Percentiles rank a stretch among this genome's conserved stretches.
Evolutionary conservation across 2,329 filamentous ascomycete species (phyloP).

Genomic region (Blumeriella jaapii): DNA sequence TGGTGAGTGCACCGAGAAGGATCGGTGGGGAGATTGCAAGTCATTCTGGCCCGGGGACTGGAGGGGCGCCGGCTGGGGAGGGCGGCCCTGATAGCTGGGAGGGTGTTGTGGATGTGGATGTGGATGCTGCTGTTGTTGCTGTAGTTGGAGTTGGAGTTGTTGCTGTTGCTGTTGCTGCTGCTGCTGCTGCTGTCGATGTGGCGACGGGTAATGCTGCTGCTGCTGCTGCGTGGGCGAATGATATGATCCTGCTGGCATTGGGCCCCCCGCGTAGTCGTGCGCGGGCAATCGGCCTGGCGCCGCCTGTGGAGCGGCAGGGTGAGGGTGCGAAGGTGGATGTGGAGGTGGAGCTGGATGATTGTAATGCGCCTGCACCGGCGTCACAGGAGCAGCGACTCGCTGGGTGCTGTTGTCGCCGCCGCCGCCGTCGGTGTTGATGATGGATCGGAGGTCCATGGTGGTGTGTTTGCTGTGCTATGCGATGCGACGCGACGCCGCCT

Average conservation of each 20-base stretch:
- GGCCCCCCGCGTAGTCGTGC: slow-evolving; percentile 23
- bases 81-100: slow-evolving; percentile 24
- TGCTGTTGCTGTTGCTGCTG: no score
- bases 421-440: slow-evolving; percentile 34
- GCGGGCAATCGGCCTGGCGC: no score
- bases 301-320: no score
- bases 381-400: slow-evolving; percentile 26
- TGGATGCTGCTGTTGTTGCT: no score
- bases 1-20: slow-evolving; percentile 24
- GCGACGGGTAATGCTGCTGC: no score
- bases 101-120: no score
- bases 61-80: slow-evolving; percentile 31
- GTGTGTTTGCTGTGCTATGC: slow-evolving; percentile 26
- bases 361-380: slow-evolving; percentile 24
- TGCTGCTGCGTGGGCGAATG: slow-evolving; percentile 27
- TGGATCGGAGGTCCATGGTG: slow-evolving; percentile 43
- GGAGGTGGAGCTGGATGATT: slow-evolving; percentile 22
- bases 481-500: no score
- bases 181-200: no score
- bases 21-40: slow-evolving; percentile 33
- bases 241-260: slow-evolving; percentile 9
- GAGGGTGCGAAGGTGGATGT: no score
- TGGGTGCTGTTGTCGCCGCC: slow-evolving; percentile 18
- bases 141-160: no score
- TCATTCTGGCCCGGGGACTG: slow-evolving; percentile 30